phyloP scores from a whole-genome alignment of 140 eudicot species.

The Oenanthe javanica region DNA sequence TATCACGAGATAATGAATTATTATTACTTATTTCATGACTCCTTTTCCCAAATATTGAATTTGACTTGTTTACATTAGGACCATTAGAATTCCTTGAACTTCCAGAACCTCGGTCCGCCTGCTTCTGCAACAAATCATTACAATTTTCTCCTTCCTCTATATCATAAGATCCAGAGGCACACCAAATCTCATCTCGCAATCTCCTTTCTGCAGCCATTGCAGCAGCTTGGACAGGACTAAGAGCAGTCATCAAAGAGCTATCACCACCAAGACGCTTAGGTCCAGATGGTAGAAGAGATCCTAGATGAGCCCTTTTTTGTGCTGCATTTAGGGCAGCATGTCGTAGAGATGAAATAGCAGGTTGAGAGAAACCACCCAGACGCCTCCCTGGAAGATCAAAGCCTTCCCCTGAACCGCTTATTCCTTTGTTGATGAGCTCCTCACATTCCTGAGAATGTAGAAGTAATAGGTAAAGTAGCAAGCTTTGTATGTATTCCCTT shows the following conservation, averaged over 20 bases:
- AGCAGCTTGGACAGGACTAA: constrained; percentile 89
- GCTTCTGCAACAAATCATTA: constrained; percentile 24
- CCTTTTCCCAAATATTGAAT: constrained; percentile 46
- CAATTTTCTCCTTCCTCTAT: constrained; percentile 42
- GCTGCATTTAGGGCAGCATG: constrained; percentile 55
- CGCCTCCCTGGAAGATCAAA: constrained; percentile 89
- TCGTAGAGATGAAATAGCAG: constrained; percentile 65
- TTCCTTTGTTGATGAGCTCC: constrained; percentile 62
- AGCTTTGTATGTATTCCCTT: no score
- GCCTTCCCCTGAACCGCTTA: constrained; percentile 61
- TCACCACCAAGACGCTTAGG: constrained; percentile 93
- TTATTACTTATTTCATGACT: constrained; percentile 19
- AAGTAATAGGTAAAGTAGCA: neutral
- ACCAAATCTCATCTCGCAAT: constrained; percentile 78
- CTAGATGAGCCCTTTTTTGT: constrained; percentile 52
- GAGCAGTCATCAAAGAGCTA: constrained; percentile 56
- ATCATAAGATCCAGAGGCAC: constrained; percentile 54
- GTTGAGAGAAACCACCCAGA: constrained; percentile 68
- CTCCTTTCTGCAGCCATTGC: constrained; percentile 99
- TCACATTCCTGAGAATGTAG: constrained; percentile 66
- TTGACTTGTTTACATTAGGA: constrained; percentile 15
- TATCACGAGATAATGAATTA: constrained; percentile 11
- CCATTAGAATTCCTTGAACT: constrained; percentile 14
- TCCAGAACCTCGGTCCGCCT: constrained; percentile 22
- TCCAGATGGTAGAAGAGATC: constrained; percentile 57